Evolutionary conservation across 495 filamentous ascomycete species (phyloP).

Genomic region (Hypoxylon cercidicola): DNA sequence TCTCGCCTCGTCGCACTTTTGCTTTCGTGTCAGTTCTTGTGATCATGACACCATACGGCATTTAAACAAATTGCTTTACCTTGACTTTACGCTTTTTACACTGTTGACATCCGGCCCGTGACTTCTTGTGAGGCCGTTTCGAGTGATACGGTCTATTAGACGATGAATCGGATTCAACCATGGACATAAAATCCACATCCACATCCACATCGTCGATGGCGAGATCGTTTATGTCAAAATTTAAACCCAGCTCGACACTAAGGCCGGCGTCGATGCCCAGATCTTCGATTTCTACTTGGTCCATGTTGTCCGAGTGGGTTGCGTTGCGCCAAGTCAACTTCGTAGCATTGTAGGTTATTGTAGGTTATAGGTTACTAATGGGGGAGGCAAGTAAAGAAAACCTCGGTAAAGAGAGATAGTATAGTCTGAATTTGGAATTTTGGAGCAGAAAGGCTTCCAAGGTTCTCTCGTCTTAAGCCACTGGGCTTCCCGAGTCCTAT

Average conservation of each 20-base stretch:
- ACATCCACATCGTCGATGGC: conserved; percentile 5
- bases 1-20: conserved; percentile 60
- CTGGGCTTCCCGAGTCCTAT: too few species aligned
- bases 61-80: conserved; percentile 46
- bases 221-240: conserved; percentile 7
- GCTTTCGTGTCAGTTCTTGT: conserved; percentile 19
- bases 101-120: conserved; percentile 56
- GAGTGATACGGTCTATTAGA: conserved; percentile 48
- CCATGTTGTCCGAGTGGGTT: conserved; percentile 20
- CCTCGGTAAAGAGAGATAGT: neutral
- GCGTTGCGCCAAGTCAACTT: neutral
- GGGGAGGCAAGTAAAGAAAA: neutral
- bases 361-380: neutral
- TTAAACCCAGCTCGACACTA: conserved; percentile 10
- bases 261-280: conserved; percentile 7
- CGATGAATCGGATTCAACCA: conserved; percentile 1
- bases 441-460: neutral
- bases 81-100: conserved; percentile 62
- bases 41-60: neutral
- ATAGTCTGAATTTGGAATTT: neutral
- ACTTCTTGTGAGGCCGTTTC: conserved; percentile 64
- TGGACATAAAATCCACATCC: neutral
- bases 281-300: conserved; percentile 23
- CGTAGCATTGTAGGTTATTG: neutral
- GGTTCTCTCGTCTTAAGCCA: too few species aligned